Base-by-base conservation (phyloP, 1,284 basidiomycete genomes). In the Boletus hoseneyae region DNA sequence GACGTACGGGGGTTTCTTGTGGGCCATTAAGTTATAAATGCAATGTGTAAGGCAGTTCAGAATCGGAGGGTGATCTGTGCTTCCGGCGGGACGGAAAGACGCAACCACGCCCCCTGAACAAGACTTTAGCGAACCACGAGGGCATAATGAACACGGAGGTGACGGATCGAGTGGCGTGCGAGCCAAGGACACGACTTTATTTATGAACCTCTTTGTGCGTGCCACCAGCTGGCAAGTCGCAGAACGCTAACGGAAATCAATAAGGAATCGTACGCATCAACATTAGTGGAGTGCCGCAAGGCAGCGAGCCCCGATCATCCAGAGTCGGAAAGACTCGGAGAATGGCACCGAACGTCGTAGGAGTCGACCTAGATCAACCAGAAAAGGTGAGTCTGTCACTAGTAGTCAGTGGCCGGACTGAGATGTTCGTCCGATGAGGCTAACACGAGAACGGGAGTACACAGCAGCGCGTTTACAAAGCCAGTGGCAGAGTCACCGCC, bases 21-120 rank as follows among this genome's bases (percentile, higher is more conserved):
- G 40, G 35, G n/a, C 23, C 32, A 48, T 64, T 62, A 63, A 53
- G 62, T 60, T 37, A 35, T 33, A 39, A 45, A 39, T 33, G 38
- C 12, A 34, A 44, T 42, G 23, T 12, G 19, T 6, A 27, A 42
- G 51, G 49, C 36, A 3, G 27, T 56, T 29, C 56, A 13, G 37
- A 48, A 35, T 30, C 56, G 12, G 39, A 48, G 34, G 29, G 42
- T 21, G 40, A 40, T 37, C n/a, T 34, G 44, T 29, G 40, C 30
- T 39, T 49, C 34, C 48, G 38, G 41, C 15, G 37, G 7, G 34
- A 30, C 25, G 35, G 45, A 50, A 29, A 19, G 15, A 12, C n/a
- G 9, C 39, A 40, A 29, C 4, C 41, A 50, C 34, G 25, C 29
- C 12, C 5, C 38, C 15, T 23, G 38, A 44, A 35, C 7, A 19